Percentiles rank a stretch among this genome's conserved stretches.
Conservation (phyloP, 768 basidiomycete species). For the Atractiella rhizophila region DNA sequence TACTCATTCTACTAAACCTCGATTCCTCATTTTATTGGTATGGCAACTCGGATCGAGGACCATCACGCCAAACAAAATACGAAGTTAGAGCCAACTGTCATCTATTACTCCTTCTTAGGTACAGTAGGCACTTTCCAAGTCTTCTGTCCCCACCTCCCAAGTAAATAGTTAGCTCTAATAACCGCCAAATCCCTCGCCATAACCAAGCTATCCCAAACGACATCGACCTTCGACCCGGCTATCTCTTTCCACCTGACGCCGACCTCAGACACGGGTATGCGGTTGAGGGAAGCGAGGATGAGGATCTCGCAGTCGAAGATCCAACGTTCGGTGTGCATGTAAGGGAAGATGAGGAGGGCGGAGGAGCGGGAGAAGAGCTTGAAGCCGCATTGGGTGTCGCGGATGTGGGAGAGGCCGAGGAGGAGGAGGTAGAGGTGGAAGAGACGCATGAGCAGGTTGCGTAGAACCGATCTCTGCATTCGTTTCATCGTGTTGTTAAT, state of each 20-base stretch:
- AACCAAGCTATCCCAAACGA: conserved; percentile 56
- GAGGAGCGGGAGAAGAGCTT: conserved; percentile 71
- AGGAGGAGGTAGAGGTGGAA: conserved; percentile 69
- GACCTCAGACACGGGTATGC: conserved; percentile 60
- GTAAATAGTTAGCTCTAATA: conserved; percentile 50
- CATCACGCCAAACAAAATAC: too few relatives aligned
- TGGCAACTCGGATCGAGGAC: too few relatives aligned
- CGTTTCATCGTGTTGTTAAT: too few relatives aligned
- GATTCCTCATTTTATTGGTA: too few relatives aligned
- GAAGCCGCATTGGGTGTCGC: conserved; percentile 93
- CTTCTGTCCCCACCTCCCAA: conserved; percentile 64
- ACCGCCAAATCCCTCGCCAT: conserved; percentile 74
- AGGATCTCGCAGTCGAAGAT: conserved; percentile 91
- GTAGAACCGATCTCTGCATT: conserved; percentile 53
- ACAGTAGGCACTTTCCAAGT: too few relatives aligned
- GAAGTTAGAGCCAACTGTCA: too few relatives aligned
- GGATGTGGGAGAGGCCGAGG: conserved; percentile 66
- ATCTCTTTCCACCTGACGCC: conserved; percentile 86
- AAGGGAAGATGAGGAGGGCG: conserved; percentile 58
- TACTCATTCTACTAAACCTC: too few relatives aligned
- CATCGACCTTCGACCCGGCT: conserved; percentile 66
- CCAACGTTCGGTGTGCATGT: conserved; percentile 53
- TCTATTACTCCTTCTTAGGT: too few relatives aligned
- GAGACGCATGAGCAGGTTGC: conserved; percentile 82
- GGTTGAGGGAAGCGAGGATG: conserved; percentile 32